Evolutionary conservation across 768 basidiomycete genomes (phyloP).

Genomic region (Lactarius pseudohatsudake): DNA sequence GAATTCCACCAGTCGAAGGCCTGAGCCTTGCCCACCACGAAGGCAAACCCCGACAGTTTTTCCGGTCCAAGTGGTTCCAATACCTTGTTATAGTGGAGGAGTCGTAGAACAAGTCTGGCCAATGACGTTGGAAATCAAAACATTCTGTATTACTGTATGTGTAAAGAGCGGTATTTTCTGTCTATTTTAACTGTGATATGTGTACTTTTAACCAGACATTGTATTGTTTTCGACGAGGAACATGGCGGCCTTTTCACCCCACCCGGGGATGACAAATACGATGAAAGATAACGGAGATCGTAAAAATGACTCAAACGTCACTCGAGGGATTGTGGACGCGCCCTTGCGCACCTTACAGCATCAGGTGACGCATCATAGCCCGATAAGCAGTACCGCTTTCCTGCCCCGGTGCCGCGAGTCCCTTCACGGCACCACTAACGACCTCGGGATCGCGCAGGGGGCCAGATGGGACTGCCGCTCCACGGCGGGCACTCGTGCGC

Average conservation of each 20-base stretch:
- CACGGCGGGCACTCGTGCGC: background rate
- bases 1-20: too few species aligned
- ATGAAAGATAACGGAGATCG: background rate
- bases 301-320: background rate
- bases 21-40: too few species aligned
- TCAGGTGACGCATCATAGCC: background rate
- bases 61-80: too few species aligned
- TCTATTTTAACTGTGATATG: background rate
- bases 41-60: too few species aligned
- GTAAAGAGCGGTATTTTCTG: background rate
- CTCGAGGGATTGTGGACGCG: background rate
- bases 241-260: background rate
- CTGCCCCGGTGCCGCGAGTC: background rate
- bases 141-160: background rate
- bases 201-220: background rate
- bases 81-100: too few species aligned
- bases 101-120: background rate
- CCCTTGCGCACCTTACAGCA: background rate
- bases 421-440: background rate
- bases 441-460: background rate
- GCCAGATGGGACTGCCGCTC: background rate
- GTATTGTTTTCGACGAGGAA: background rate
- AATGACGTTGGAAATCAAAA: background rate
- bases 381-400: too few species aligned
- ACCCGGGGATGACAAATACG: background rate